phyloP scores from a whole-genome alignment of 805 yeast genomes.

The Wickerhamomyces silvicola region DNA sequence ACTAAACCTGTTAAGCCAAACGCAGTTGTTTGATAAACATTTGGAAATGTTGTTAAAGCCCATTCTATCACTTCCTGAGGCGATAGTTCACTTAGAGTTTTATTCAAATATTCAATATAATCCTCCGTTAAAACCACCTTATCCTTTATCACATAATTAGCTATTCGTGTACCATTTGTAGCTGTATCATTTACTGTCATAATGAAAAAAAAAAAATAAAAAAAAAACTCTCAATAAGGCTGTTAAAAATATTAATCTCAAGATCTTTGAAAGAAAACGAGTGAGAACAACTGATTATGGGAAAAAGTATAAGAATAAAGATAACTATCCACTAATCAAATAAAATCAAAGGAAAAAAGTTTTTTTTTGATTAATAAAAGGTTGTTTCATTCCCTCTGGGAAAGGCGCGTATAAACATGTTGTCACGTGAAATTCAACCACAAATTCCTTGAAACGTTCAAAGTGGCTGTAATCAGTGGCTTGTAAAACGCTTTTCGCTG shows the following conservation, averaged over 20 bases:
- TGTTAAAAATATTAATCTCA: no score
- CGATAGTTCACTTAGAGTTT: conserved; percentile 40
- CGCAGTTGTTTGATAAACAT: conserved; percentile 86
- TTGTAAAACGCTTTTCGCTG: no score
- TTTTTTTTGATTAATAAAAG: no score
- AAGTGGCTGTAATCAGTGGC: no score
- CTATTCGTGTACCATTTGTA: no score
- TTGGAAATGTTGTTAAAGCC: conserved; percentile 80
- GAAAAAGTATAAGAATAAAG: no score
- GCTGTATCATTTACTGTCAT: no score
- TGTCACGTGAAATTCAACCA: conserved; percentile 14
- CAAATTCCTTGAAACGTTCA: conserved; percentile 3
- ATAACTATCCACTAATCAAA: no score
- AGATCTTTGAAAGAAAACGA: not conserved
- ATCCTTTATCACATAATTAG: conserved; percentile 20
- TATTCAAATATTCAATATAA: conserved; percentile 63
- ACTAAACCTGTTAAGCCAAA: conserved; percentile 91
- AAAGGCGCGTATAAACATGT: no score
- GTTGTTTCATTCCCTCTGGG: no score
- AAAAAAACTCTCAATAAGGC: no score
- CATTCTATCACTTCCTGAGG: conserved; percentile 76
- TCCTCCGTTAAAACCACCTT: conserved; percentile 34
- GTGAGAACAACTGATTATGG: not conserved
- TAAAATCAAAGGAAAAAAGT: not conserved
- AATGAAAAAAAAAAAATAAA: no score